Base-by-base conservation (phyloP, 2,329 filamentous ascomycete species). In the Diaporthe longicolla region DNA sequence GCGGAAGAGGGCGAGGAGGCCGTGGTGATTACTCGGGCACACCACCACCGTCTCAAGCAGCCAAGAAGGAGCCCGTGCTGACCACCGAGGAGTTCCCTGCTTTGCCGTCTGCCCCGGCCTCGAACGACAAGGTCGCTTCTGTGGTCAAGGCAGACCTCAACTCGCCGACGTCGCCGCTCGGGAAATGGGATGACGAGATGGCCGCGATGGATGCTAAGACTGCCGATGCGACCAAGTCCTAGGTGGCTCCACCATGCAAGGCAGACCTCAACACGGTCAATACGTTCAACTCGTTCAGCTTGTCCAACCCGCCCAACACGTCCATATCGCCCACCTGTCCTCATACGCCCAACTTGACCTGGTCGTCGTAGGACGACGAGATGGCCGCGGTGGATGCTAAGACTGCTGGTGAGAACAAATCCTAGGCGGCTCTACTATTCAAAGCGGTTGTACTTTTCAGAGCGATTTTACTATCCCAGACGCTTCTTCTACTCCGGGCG, bases 181-280 rank as follows among this genome's bases (percentile, higher is more conserved):
- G 86, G 11, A 85, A 87, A 71, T 91, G 89, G 89, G 89, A 88
- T 68, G 89, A 91, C 48, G 89, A 91, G 81, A 88, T 91, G 84
- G 87, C 87, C 65, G 87, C 84, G 7, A 81, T 87, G 17, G 87
- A 89, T 35, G 85, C 72, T 75, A 80, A 77, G 76, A 70, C 71
- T 17, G 73, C 73, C 35, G 73, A 72, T 11, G 73, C 71, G 15
- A 69, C 72, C 45, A n/a, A 70, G 11, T 72, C 74, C 26, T 68
- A 72, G 52, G 5, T 24, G 9, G n/a, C 2, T 4, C 43, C 29
- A 17, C 43, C 8, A 35, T 17, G 43, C 59, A 63, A 4, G 19
- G 5, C 37, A 37, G 37, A 37, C 10, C 37, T 10, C 37, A 37
- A 37, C 37, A 10, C 37, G 9, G 6, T 37, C 37, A 37, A 37